These are phyloP conservation scores for Lactifluus hygrophoroides DNA, from an alignment of 768 basidiomycete genomes.

Conservation along the genomic window DNA sequence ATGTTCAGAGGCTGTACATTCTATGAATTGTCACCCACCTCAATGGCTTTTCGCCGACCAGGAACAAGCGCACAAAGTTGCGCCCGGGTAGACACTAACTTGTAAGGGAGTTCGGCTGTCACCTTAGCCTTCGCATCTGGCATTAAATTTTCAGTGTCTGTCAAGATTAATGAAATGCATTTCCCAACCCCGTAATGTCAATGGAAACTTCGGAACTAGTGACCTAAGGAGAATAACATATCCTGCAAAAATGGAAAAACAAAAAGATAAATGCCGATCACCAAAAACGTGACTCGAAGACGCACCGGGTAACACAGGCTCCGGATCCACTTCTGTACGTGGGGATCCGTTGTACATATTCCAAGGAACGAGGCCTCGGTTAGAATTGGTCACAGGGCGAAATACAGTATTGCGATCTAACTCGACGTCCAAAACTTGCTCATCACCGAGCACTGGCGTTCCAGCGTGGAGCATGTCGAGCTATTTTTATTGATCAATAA, in stretches of 20 bases:
- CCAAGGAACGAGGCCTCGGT: slow-evolving; percentile 14
- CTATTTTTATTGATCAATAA: slow-evolving; percentile 21
- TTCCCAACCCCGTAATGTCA: slow-evolving; percentile 35
- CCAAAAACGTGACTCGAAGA: neutral
- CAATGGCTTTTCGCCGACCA: slow-evolving; percentile 41
- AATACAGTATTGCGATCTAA: slow-evolving; percentile 37
- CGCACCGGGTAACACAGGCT: neutral
- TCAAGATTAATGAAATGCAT: neutral
- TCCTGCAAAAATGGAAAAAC: slow-evolving; percentile 21
- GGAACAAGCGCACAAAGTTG: slow-evolving; percentile 31
- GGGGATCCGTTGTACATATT: neutral
- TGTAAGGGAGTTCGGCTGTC: slow-evolving; percentile 31
- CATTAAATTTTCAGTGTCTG: slow-evolving; percentile 1
- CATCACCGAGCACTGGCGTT: slow-evolving; percentile 35
- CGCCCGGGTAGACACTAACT: slow-evolving; percentile 28
- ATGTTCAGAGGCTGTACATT: slow-evolving; percentile 1
- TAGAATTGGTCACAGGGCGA: slow-evolving; percentile 24
- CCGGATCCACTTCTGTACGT: neutral
- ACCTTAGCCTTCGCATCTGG: slow-evolving; percentile 32
- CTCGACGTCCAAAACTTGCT: slow-evolving; percentile 44
- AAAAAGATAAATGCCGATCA: neutral
- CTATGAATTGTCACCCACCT: slow-evolving; percentile 28
- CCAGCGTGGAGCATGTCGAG: slow-evolving; percentile 35
- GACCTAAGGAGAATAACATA: slow-evolving; percentile 28
- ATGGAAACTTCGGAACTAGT: slow-evolving; percentile 35